A percentile compares a stretch with the other conserved stretches of the same genome.
Evolutionary conservation across 768 basidiomycete species (phyloP).

Genomic region (Phaffia australis): DNA sequence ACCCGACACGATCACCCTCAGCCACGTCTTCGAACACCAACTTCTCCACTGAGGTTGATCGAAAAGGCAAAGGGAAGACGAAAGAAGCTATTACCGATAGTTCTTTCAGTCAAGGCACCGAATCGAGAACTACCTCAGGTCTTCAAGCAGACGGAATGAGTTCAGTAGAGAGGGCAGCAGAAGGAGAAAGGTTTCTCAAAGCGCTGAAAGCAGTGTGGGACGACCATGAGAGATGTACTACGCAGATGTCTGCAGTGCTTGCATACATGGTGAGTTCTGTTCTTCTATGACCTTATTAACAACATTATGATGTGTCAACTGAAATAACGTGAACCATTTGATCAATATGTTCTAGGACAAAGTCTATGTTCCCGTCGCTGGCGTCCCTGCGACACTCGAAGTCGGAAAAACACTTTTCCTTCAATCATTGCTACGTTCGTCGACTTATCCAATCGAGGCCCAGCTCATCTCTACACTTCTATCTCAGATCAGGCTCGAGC

Average conservation of each 20-base stretch:
- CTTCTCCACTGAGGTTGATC: too few relatives aligned
- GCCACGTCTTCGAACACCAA: too few relatives aligned
- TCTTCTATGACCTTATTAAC: too few relatives aligned
- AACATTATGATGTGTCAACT: too few relatives aligned
- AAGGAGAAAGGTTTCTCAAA: slow-evolving; percentile 75
- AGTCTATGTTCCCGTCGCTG: slow-evolving; percentile 63
- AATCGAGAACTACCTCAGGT: too few relatives aligned
- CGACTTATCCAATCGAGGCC: slow-evolving; percentile 59
- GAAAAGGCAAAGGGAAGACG: too few relatives aligned
- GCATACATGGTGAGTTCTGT: slow-evolving; percentile 76
- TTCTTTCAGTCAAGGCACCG: too few relatives aligned
- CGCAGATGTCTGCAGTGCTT: slow-evolving; percentile 74
- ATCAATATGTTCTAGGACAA: slow-evolving; percentile 56
- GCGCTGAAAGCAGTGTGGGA: slow-evolving; percentile 80
- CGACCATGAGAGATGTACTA: slow-evolving; percentile 80
- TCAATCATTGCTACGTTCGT: slow-evolving; percentile 49
- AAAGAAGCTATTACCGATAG: too few relatives aligned
- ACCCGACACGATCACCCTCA: background rate
- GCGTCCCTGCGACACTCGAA: slow-evolving; percentile 53
- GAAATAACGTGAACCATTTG: too few relatives aligned
- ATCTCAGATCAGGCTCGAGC: slow-evolving; percentile 76
- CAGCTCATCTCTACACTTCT: slow-evolving; percentile 74
- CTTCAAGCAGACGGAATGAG: slow-evolving; percentile 10
- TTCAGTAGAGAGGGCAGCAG: slow-evolving; percentile 60
- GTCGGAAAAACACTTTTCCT: slow-evolving; percentile 75